Evolutionary conservation across 2,329 filamentous ascomycete genomes (phyloP), one percentile per base, ranked within the genome.

Genomic region (Trichoderma sp.): DNA sequence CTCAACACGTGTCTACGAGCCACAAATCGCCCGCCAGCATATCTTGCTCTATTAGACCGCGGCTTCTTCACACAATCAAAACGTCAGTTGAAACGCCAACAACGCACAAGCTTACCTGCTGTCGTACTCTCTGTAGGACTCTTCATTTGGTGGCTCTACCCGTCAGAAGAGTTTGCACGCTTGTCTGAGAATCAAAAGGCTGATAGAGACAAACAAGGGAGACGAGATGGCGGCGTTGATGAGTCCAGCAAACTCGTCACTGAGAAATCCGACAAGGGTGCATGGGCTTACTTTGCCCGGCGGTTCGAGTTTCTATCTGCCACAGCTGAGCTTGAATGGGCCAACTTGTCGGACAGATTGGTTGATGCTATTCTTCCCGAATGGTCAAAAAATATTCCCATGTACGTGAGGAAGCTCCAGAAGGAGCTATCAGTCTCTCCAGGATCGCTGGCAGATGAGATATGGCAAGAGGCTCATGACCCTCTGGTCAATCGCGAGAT

Each of bases 391-490:
- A 78, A 88, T 53, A 82, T 97, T 21, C 94, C 94, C 0, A 89
- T 84, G 3, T 93, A 92, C 67, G 83, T 96, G 68, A 86, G 88
- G 70, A 97, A 97, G 79, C 86, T 98, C 40, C 94, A 97, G 77
- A 88, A 88, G 27, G 95, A 98, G 80, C 84, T 97, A 19, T 96
- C 93, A 40, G 91, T 96, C 88, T 88, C 91, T 0, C 92, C 93
- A 0, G 95, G 94, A 1, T 97, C 94, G 0, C 83, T 99, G 53
- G 93, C 95, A 14, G 91, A 96, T 76, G 92, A 97, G 73, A 96
- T 99, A 70, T 98, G 96, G 96, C 84, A 86, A 72, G 95, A 98
- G 75, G 93, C 96, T 0, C 92, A 94, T 69, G 92, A 98, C 76
- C 89, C 94, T 0, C 84, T 88, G 59, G 84, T 92, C 71, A 93